Conservation (phyloP, 2,329 filamentous ascomycete species). For the Fusarium duplospermum region DNA sequence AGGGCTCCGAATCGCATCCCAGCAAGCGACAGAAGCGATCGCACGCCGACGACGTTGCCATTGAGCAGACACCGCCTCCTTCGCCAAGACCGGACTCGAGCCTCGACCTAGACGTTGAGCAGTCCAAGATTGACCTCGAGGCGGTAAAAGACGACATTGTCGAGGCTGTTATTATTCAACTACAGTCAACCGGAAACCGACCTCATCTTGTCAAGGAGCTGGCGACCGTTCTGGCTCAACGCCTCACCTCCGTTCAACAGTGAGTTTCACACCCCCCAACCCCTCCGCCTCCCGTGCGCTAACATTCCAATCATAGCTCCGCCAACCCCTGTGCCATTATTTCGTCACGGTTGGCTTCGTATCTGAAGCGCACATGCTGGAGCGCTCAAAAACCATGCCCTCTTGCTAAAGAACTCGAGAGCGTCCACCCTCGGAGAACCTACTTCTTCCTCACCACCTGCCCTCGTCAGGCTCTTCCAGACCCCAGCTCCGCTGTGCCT, state of each 20-base stretch:
- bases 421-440: slow-evolving; percentile 91
- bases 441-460: slow-evolving; percentile 97
- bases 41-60: slow-evolving; percentile 83
- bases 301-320: slow-evolving; percentile 70
- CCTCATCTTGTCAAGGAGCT: slow-evolving; percentile 96
- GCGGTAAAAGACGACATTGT: slow-evolving; percentile 96
- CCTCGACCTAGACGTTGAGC: slow-evolving; percentile 44
- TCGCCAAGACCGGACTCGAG: slow-evolving; percentile 50
- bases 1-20: slow-evolving; percentile 53
- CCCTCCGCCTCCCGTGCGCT: slow-evolving; percentile 32
- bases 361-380: slow-evolving; percentile 88
- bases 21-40: slow-evolving; percentile 83
- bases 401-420: slow-evolving; percentile 90
- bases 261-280: slow-evolving; percentile 63
- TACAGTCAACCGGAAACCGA: slow-evolving; percentile 90
- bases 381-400: slow-evolving; percentile 84
- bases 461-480: slow-evolving; percentile 82
- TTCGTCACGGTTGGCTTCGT: slow-evolving; percentile 89
- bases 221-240: slow-evolving; percentile 79
- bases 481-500: slow-evolving; percentile 47
- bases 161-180: slow-evolving; percentile 85
- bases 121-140: slow-evolving; percentile 70
- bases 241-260: slow-evolving; percentile 89
- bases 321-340: slow-evolving; percentile 96
- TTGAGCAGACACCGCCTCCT: slow-evolving; percentile 77